Conservation (phyloP, 768 basidiomycete genomes). For the Tricholoma furcatifolium region DNA sequence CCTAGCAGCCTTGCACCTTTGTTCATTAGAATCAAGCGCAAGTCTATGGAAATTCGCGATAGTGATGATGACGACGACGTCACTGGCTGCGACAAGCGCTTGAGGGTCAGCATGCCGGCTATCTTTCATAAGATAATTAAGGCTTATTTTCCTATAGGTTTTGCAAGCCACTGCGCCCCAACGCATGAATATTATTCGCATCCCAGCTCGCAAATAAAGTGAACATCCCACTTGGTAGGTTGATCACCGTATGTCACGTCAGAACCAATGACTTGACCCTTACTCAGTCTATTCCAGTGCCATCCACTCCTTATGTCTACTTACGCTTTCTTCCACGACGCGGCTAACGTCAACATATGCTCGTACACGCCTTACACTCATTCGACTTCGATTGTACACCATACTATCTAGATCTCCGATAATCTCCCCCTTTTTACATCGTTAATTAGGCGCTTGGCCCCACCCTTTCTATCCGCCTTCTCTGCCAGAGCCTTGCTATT, state of each 20-base stretch:
- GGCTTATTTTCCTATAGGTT: constrained; percentile 9
- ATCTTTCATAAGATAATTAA: background rate
- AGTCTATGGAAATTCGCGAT: constrained; percentile 27
- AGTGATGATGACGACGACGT: constrained; percentile 1
- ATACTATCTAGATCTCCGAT: constrained; percentile 2
- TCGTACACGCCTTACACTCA: constrained; percentile 2
- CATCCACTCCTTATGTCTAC: background rate
- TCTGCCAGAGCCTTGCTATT: constrained; percentile 1
- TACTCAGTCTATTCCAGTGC: background rate
- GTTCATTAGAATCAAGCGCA: constrained; percentile 35
- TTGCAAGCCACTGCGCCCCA: constrained; percentile 12
- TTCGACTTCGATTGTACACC: constrained; percentile 11
- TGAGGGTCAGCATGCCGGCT: constrained; percentile 28
- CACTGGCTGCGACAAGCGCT: constrained; percentile 34
- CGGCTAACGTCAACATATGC: constrained; percentile 3
- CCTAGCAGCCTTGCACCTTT: constrained; percentile 14
- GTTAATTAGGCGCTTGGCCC: constrained; percentile 6
- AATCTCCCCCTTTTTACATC: constrained; percentile 2
- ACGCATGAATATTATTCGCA: constrained; percentile 14
- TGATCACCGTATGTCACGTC: constrained; percentile 2
- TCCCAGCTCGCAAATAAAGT: constrained; percentile 14
- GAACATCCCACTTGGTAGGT: background rate
- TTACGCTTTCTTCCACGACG: background rate
- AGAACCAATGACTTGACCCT: background rate
- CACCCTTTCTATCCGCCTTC: background rate